Conservation (phyloP, 441 rosid genomes). For the Brassica balearica region DNA sequence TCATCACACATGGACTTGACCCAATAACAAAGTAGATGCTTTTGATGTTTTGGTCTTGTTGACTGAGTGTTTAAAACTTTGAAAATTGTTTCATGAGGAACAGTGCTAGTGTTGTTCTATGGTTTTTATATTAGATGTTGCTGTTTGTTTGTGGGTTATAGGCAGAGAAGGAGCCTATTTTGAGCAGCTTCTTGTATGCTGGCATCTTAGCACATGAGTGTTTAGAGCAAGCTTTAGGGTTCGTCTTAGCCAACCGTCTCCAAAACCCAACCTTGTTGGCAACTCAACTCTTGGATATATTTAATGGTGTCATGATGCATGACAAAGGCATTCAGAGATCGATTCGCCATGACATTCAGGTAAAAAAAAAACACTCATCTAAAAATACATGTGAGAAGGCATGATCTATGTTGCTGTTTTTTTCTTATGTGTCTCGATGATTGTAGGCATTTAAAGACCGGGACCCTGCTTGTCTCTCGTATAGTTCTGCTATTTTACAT, state of each 20-base stretch:
- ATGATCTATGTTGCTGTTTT: neutral
- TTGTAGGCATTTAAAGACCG: slow-evolving; percentile 77
- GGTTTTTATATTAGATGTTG: neutral
- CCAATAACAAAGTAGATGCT: too few relatives aligned
- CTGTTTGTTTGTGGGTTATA: slow-evolving; percentile 41
- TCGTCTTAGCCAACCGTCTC: slow-evolving; percentile 79
- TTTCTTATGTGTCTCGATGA: slow-evolving; percentile 2
- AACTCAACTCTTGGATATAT: slow-evolving; percentile 74
- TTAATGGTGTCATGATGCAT: slow-evolving; percentile 58
- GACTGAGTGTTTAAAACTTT: too few relatives aligned
- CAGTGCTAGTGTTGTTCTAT: neutral
- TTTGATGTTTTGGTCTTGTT: too few relatives aligned
- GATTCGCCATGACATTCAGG: slow-evolving; percentile 78
- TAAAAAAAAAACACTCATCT: slow-evolving; percentile 32
- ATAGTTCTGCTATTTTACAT: slow-evolving; percentile 64
- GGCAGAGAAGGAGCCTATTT: slow-evolving; percentile 87
- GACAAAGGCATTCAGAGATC: slow-evolving; percentile 62
- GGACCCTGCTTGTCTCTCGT: slow-evolving; percentile 83
- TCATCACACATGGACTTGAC: too few relatives aligned
- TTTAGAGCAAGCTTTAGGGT: slow-evolving; percentile 79
- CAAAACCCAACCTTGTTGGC: slow-evolving; percentile 75
- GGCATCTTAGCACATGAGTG: slow-evolving; percentile 73
- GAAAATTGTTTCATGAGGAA: neutral
- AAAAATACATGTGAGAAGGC: neutral
- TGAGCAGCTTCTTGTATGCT: slow-evolving; percentile 87